Evolutionary conservation across 352 stramenopile genomes (phyloP).

Genomic region (Pythium folliculosum): DNA sequence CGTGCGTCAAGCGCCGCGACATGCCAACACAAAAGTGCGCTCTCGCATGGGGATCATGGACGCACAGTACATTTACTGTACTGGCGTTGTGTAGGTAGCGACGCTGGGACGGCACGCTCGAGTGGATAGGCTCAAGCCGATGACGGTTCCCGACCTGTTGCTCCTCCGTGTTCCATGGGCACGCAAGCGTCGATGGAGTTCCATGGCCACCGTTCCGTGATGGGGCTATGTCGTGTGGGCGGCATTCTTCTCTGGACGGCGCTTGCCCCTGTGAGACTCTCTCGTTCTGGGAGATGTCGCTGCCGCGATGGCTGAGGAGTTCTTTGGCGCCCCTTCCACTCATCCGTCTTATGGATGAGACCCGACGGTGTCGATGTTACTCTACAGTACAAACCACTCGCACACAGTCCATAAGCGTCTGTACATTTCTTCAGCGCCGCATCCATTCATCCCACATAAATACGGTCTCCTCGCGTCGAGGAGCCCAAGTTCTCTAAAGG

Average conservation of each 20-base stretch:
- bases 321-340: not conserved
- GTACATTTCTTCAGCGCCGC: too few species aligned
- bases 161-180: not conserved
- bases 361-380: too few species aligned
- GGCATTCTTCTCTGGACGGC: not conserved
- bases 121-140: too few species aligned
- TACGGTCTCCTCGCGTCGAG: not conserved
- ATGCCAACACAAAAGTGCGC: not conserved
- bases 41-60: too few species aligned
- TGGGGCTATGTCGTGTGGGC: too few species aligned
- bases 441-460: constrained; percentile 14
- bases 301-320: not conserved
- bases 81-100: not conserved
- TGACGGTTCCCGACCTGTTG: too few species aligned
- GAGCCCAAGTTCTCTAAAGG: not conserved
- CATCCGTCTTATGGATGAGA: not conserved
- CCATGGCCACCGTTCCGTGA: not conserved
- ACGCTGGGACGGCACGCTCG: not conserved
- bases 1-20: not conserved
- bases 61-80: too few species aligned
- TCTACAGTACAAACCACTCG: too few species aligned
- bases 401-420: too few species aligned
- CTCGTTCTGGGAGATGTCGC: not conserved
- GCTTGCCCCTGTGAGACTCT: not conserved
- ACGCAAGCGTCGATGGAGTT: not conserved